Evolutionary conservation across 768 basidiomycete species (phyloP), one percentile per base, ranked within the genome.

Genomic region (Mycena alexandri): DNA sequence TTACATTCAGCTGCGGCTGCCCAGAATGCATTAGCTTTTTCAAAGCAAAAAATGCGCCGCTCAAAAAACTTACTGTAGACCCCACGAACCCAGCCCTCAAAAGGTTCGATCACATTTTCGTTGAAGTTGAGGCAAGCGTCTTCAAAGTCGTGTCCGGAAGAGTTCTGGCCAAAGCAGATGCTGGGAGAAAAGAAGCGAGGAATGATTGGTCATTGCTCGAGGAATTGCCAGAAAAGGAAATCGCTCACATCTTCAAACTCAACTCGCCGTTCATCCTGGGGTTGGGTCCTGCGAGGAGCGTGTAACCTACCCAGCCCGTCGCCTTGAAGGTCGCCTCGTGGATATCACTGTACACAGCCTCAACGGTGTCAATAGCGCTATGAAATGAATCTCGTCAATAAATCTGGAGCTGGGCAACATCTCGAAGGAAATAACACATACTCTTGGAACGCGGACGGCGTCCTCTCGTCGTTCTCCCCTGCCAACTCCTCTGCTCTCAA

Each of bases 181-280:
- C 56, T 43, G 56, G 2, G 13, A 3, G 29, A 29, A 22, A 33
- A 33, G 43, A 9, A 25, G 24, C 8, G 16, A 36, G 33, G 14
- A n/a, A 50, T n/a, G 44, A 50, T 16, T 24, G 14, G 47, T 17
- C 2, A 42, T 10, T 24, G 29, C 29, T 6, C 29, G n/a, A n/a
- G n/a, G 6, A 6, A 29, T 29, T 29, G 25, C 25, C 47, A 55
- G 25, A 48, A 43, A 65, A 51, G 0, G 46, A 16, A 56, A 17
- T 33, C 9, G 22, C 64, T 38, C 8, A 65, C 64, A 65, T 16
- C 17, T 65, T 60, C 16, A 53, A 0, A 10, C 21, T 65, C 50
- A 60, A 60, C 14, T 59, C 64, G 21, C 64, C 64, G 14, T 16
- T 16, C 57, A 65, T 44, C 14, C 64, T 34, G 1, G 64, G 64